Evolutionary conservation across 2,329 filamentous ascomycete species (phyloP).

Genomic region (Hansfordia pulvinata): DNA sequence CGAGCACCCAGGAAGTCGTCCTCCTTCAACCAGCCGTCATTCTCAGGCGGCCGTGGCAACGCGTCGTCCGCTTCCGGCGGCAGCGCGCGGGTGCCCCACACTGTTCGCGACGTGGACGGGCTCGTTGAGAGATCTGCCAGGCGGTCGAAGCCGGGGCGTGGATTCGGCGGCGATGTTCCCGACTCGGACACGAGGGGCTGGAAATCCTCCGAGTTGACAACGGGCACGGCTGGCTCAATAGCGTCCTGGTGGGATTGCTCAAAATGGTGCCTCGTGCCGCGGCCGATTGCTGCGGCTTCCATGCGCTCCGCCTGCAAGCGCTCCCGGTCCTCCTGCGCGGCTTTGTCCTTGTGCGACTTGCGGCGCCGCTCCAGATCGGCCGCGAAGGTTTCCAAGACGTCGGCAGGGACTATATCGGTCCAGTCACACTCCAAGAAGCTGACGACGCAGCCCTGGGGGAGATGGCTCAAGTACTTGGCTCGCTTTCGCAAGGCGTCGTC

Average conservation of each 20-base stretch:
- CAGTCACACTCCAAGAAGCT: slow-evolving; percentile 89
- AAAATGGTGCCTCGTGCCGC: slow-evolving; percentile 26
- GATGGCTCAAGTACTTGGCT: slow-evolving; percentile 74
- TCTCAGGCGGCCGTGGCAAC: too few relatives aligned
- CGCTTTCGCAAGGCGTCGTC: slow-evolving; percentile 75
- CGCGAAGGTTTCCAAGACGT: slow-evolving; percentile 63
- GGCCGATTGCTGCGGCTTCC: slow-evolving; percentile 56
- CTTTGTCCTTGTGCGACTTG: slow-evolving; percentile 71
- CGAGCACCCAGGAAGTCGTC: slow-evolving; percentile 56
- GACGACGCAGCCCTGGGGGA: slow-evolving; percentile 83
- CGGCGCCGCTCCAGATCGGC: slow-evolving; percentile 63
- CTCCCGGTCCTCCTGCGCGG: slow-evolving; percentile 74
- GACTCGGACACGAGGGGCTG: slow-evolving; percentile 41
- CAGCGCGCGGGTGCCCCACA: slow-evolving; percentile 80
- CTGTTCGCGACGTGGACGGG: slow-evolving; percentile 61
- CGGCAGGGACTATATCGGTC: slow-evolving; percentile 72
- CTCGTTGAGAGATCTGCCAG: slow-evolving; percentile 72
- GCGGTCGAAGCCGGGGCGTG: slow-evolving; percentile 48
- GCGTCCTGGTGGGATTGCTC: slow-evolving; percentile 24
- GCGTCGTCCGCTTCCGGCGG: too few relatives aligned
- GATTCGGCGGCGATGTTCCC: slow-evolving; percentile 39
- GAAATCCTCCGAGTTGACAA: slow-evolving; percentile 47
- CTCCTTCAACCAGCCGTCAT: slow-evolving; percentile 80
- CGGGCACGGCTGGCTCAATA: slow-evolving; percentile 20
- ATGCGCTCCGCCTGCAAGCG: slow-evolving; percentile 68